These are phyloP conservation scores for Leccinum insolens DNA, from an alignment of 1,284 basidiomycete genomes.

Conservation along the genomic window DNA sequence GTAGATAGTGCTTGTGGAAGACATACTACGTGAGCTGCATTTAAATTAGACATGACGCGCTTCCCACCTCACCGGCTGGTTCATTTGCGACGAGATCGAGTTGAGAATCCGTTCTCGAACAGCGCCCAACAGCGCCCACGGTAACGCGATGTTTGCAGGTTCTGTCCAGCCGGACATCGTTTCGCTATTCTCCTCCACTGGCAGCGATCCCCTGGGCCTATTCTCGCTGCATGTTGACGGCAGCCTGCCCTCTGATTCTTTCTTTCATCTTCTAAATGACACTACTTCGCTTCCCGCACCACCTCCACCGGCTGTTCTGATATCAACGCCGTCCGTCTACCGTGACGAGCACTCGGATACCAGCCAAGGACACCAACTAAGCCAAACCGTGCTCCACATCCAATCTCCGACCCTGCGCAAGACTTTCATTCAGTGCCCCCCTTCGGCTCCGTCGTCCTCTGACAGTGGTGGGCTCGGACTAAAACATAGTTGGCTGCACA, in stretches of 20 bases:
- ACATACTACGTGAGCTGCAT: background rate
- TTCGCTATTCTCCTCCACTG: constrained; percentile 80
- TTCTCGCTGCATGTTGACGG: constrained; percentile 58
- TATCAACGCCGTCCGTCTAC: constrained; percentile 40
- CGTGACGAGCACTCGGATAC: constrained; percentile 27
- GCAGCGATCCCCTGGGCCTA: constrained; percentile 61
- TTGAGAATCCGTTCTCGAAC: constrained; percentile 21
- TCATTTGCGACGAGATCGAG: constrained; percentile 24
- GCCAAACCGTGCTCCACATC: constrained; percentile 80
- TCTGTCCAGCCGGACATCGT: constrained; percentile 67
- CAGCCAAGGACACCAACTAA: constrained; percentile 45
- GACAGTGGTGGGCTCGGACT: constrained; percentile 54
- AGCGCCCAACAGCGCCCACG: background rate
- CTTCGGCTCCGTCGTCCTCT: constrained; percentile 16
- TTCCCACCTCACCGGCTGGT: constrained; percentile 5
- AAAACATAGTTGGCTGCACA: constrained; percentile 72
- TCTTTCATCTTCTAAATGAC: constrained; percentile 69
- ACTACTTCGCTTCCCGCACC: constrained; percentile 54
- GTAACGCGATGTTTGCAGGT: constrained; percentile 50
- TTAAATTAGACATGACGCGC: constrained; percentile 15
- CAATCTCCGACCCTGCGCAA: constrained; percentile 73
- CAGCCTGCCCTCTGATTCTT: constrained; percentile 61
- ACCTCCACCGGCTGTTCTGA: constrained; percentile 45
- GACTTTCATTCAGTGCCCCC: constrained; percentile 73
- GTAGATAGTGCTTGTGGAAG: background rate